Percentiles rank a stretch among this genome's conserved stretches.
phyloP scores from a whole-genome alignment of 2,329 filamentous ascomycete species.

The Aureobasidium subglaciale region DNA sequence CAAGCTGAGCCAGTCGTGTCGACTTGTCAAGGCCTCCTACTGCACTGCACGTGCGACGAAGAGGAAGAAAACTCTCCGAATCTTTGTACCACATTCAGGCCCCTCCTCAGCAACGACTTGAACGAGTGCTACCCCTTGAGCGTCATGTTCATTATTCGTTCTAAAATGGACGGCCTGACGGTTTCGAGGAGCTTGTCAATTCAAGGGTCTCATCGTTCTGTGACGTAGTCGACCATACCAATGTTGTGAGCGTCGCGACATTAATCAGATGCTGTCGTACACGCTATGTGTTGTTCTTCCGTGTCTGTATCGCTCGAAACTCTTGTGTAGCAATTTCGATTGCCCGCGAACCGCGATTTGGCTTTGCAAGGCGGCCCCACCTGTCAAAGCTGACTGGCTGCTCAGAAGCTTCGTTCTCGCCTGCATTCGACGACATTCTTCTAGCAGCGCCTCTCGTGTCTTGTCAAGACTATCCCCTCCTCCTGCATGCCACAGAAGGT shows the following conservation, averaged over 20 bases:
- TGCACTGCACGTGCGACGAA: conserved; percentile 6
- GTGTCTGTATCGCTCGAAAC: neutral
- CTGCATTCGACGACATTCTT: neutral
- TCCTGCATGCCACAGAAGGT: conserved; percentile 5
- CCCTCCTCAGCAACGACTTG: conserved; percentile 13
- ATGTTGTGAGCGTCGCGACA: neutral
- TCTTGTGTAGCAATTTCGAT: conserved; percentile 12
- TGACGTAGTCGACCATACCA: neutral
- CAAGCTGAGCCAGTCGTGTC: conserved; percentile 5
- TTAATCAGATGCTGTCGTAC: conserved; percentile 2
- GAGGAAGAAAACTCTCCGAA: conserved; percentile 4
- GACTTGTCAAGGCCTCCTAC: conserved; percentile 6
- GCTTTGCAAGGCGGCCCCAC: conserved; percentile 12
- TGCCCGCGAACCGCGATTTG: neutral
- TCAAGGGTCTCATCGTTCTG: neutral
- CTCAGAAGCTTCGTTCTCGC: conserved; percentile 3
- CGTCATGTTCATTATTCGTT: conserved; percentile 3
- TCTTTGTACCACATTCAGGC: conserved; percentile 8
- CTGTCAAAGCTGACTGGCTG: conserved; percentile 10
- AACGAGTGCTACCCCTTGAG: neutral
- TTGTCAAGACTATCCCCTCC: neutral
- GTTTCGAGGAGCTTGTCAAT: conserved; percentile 8
- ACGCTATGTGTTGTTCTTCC: neutral
- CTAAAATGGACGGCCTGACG: neutral
- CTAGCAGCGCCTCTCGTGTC: conserved; percentile 8